Percentiles rank a stretch among this genome's conserved stretches.
Evolutionary conservation across 2,329 filamentous ascomycete genomes (phyloP).

Genomic region (Ophiostoma himal-ulmi): DNA sequence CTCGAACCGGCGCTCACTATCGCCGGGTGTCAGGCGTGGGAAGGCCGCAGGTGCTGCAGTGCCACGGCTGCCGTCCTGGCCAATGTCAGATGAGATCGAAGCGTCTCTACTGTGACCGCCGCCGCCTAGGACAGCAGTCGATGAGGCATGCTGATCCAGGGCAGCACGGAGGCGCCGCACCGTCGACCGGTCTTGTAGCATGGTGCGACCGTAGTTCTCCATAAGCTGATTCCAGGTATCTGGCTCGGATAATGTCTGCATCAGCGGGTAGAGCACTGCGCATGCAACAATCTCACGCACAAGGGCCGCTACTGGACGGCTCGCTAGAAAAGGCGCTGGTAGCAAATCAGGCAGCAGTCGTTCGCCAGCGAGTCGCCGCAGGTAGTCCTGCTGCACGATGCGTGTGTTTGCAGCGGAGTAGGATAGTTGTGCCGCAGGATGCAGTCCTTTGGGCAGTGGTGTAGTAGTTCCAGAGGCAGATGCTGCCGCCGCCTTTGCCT

Average conservation of each 20-base stretch:
- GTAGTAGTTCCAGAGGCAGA: not conserved
- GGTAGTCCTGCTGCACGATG: slow-evolving; percentile 78
- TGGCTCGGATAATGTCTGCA: slow-evolving; percentile 77
- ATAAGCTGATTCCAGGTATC: slow-evolving; percentile 98
- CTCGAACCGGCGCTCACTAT: slow-evolving; percentile 90
- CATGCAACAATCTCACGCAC: slow-evolving; percentile 89
- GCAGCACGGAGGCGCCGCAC: slow-evolving; percentile 87
- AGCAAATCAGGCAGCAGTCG: slow-evolving; percentile 69
- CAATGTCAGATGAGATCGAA: not conserved
- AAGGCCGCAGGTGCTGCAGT: slow-evolving; percentile 43
- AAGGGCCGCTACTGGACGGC: slow-evolving; percentile 71
- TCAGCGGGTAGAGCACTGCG: slow-evolving; percentile 76
- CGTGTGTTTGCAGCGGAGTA: slow-evolving; percentile 68
- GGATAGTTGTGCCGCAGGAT: slow-evolving; percentile 75
- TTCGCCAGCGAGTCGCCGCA: slow-evolving; percentile 63
- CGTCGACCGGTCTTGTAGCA: slow-evolving; percentile 91
- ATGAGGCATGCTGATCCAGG: slow-evolving; percentile 83
- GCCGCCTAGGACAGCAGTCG: slow-evolving; percentile 42
- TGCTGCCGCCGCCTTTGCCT: not conserved
- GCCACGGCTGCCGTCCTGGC: not conserved
- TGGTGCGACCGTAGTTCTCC: slow-evolving; percentile 77
- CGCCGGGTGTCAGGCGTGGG: slow-evolving; percentile 71
- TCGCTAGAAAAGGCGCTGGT: slow-evolving; percentile 66
- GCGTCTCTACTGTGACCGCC: not conserved
- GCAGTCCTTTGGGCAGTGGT: slow-evolving; percentile 50